phyloP scores from a whole-genome alignment of 139 green algal genomes.

The Asterochloris sp. region DNA sequence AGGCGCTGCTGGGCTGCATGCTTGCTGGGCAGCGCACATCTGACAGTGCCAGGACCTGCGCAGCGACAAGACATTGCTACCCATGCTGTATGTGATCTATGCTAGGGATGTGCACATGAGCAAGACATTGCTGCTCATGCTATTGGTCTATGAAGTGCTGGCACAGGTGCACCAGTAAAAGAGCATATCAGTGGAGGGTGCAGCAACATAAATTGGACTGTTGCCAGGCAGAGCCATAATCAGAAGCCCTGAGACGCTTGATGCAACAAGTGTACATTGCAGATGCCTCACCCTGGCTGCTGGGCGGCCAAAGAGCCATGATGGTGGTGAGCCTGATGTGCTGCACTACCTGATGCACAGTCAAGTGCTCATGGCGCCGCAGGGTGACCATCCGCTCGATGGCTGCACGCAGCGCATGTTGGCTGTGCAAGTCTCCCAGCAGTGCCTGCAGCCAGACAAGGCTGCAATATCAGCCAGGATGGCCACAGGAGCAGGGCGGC shows the following conservation, averaged over 20 bases:
- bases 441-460: conserved; percentile 29
- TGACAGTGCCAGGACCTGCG: not conserved
- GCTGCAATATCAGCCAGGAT: not conserved
- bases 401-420: conserved; percentile 27
- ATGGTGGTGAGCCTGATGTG: conserved; percentile 31
- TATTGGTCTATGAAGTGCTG: not conserved
- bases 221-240: not conserved
- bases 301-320: conserved; percentile 29
- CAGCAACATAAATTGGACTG: not conserved
- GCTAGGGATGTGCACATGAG: not conserved
- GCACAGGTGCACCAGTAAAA: not conserved
- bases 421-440: conserved; percentile 50
- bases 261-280: too few species aligned
- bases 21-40: conserved; percentile 7
- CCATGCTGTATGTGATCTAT: not conserved
- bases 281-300: not conserved
- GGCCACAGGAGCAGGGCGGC: not conserved
- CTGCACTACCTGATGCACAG: conserved; percentile 51
- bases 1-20: conserved; percentile 22
- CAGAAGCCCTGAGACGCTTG: not conserved
- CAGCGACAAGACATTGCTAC: not conserved
- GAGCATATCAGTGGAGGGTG: not conserved
- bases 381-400: conserved; percentile 53
- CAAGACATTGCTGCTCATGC: not conserved
- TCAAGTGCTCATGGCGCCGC: conserved; percentile 70